Evolutionary conservation across 768 basidiomycete genomes (phyloP), one percentile per base, ranked within the genome.

Genomic region (Rubroboletus pulcherrimus): DNA sequence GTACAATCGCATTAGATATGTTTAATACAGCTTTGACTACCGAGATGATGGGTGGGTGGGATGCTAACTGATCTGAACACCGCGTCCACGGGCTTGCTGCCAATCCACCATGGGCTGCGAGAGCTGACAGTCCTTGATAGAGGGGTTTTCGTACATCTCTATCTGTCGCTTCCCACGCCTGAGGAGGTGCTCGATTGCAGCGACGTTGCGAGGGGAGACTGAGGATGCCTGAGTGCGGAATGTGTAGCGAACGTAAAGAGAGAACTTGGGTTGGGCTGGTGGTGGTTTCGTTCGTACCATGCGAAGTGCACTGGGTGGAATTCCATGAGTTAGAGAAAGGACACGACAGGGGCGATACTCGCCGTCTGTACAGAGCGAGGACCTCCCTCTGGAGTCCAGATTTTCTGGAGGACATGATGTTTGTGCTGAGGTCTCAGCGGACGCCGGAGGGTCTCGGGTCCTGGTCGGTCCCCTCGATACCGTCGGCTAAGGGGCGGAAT

Each of bases 101-200:
- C 91, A 92, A 47, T 78, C 73, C 41, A 74, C 61, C 89, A 91
- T 92, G 42, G 81, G 81, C 49, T 76, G 74, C 12, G 87, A 89
- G 30, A 92, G 81, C 74, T 81, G 86, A 64, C 87, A 90, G 64
- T 92, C 86, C 60, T 76, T 86, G 51, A 92, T 87, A 4, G 78
- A 78, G 7, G 75, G 64, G 51, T 79, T 80, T 71, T 90, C 86
- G 61, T 84, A 90, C 70, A 78, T 76, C 63, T 89, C 87, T 38
- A 92, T 62, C 60, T 90, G 87, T 57, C 84, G 76, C 47, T 63
- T 70, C 3, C 87, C 87, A 51, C 81, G 82, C 44, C 91, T 80
- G n/a, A 93, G 66, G 34, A 91, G 75, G 67, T 91, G 86, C 62
- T 93, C 91, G 37, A 93, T 80, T 9, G 81, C 81, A 52, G 78